Evolutionary conservation across 108 stramenopile genomes (phyloP).

Genomic region (Skeletonema menzelii): DNA sequence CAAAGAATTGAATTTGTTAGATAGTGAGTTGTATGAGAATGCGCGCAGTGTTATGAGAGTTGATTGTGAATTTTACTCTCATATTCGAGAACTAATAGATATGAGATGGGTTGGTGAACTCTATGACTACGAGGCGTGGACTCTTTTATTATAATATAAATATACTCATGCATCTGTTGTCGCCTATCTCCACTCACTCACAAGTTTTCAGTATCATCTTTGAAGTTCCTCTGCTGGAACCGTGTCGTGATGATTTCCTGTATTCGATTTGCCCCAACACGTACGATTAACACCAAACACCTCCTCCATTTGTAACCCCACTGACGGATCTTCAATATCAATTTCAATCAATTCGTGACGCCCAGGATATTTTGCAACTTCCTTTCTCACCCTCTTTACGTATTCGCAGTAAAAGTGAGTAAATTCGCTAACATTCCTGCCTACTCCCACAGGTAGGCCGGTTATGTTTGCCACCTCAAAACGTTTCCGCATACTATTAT

Average conservation of each 20-base stretch:
- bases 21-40: slow-evolving; percentile 18
- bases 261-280: background rate
- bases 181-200: too few species aligned
- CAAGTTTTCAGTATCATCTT: background rate
- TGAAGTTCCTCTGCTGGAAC: background rate
- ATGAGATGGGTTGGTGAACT: too few species aligned
- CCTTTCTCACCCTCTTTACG: background rate
- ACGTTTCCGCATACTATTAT: background rate
- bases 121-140: too few species aligned
- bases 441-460: background rate
- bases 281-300: background rate
- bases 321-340: background rate
- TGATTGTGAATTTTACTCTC: slow-evolving; percentile 14
- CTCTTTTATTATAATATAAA: too few species aligned
- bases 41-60: background rate
- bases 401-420: background rate
- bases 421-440: background rate
- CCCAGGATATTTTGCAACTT: background rate
- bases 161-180: too few species aligned
- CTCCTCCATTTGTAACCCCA: background rate
- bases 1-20: slow-evolving; percentile 7
- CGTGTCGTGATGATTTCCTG: background rate
- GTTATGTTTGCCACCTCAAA: background rate
- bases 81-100: background rate
- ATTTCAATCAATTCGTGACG: background rate